A percentile compares a stretch with the other conserved stretches of the same genome.
Conservation (phyloP, 176 grass and related monocot genomes). For the Ananas comosus region DNA sequence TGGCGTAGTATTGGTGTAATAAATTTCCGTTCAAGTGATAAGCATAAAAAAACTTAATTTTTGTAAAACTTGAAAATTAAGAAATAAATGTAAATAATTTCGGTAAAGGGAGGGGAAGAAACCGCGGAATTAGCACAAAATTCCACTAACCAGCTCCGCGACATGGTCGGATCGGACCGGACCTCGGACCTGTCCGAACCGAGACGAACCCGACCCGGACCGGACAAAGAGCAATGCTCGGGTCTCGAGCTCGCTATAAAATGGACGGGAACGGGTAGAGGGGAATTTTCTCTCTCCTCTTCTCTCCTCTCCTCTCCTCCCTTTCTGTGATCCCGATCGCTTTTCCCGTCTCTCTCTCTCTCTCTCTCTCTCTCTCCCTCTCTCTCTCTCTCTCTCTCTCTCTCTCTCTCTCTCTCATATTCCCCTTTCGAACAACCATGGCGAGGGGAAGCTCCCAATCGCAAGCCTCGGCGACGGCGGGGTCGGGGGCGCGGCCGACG, state of each 20-base stretch:
- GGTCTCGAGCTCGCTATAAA: neutral
- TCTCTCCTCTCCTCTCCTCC: neutral
- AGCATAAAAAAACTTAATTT: no score
- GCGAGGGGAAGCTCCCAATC: conserved; percentile 21
- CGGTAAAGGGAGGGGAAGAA: no score
- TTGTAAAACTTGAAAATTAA: no score
- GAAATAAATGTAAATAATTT: no score
- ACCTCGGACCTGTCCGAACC: neutral
- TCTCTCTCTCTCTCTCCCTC: neutral
- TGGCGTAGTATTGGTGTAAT: no score
- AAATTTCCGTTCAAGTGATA: no score
- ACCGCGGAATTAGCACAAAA: neutral
- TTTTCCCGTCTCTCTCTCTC: no score
- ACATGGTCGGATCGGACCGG: neutral
- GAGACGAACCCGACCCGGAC: neutral
- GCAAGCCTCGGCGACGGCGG: conserved; percentile 13
- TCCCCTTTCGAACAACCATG: neutral
- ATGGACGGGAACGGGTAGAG: neutral
- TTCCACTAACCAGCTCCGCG: neutral
- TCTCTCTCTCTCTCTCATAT: no score
- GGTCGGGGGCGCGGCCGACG: conserved; percentile 1
- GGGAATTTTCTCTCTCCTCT: neutral
- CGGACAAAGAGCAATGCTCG: neutral
- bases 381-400: no score
- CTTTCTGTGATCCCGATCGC: neutral